Percentiles rank a stretch among this genome's conserved stretches.
Evolutionary conservation across 345 rosid genomes (phyloP).

Genomic region (Brassica juncea): DNA sequence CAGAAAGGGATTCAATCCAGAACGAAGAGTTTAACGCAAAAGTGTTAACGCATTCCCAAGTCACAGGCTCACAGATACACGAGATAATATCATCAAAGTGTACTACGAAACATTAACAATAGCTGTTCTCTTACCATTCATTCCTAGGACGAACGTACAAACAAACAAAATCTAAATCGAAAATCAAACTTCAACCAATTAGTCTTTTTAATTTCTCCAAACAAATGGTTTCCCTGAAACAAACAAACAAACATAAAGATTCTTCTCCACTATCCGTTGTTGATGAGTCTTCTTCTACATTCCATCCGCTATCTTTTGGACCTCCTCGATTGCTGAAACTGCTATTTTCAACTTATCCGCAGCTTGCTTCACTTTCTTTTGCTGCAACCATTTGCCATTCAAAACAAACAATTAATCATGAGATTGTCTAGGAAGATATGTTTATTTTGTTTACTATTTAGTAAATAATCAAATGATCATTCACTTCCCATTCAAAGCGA

Average conservation of each 20-base stretch:
- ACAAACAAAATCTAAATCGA: conserved; percentile 15
- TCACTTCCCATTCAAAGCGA: background rate
- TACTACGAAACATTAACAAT: conserved; percentile 14
- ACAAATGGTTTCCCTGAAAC: conserved; percentile 28
- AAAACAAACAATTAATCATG: background rate
- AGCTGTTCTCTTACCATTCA: conserved; percentile 22
- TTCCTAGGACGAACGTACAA: conserved; percentile 18
- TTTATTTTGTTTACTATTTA: background rate
- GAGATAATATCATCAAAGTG: background rate
- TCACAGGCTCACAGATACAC: conserved; percentile 22
- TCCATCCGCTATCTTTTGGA: conserved; percentile 12
- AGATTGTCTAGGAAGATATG: background rate
- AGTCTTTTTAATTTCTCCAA: conserved; percentile 20
- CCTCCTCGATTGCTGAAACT: conserved; percentile 26
- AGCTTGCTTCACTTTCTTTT: conserved; percentile 39
- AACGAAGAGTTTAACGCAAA: background rate
- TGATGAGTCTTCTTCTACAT: conserved; percentile 31
- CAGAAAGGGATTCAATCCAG: background rate
- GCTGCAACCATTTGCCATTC: conserved; percentile 28
- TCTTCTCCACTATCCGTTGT: conserved; percentile 5
- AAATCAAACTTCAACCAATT: conserved; percentile 24
- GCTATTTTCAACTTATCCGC: conserved; percentile 35
- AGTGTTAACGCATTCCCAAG: background rate
- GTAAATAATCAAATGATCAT: background rate
- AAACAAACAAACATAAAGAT: background rate